These are phyloP conservation scores for Triglochin maritima DNA, from an alignment of 106 monocot genomes.

Conservation along the genomic window DNA sequence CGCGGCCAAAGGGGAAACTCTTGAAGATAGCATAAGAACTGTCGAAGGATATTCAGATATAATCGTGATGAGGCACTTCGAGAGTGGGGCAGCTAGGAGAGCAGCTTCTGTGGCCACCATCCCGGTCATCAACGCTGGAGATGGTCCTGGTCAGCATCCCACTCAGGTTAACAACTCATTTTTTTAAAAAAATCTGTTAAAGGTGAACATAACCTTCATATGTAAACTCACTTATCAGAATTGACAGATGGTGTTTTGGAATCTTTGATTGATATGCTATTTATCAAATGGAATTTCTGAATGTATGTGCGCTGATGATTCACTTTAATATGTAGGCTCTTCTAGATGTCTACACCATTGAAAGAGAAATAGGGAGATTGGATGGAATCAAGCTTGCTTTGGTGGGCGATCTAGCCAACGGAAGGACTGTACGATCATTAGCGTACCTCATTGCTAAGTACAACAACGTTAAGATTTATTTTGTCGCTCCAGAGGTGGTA, in stretches of 20 bases:
- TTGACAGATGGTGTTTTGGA: too few species aligned
- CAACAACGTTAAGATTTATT: slow-evolving; percentile 70
- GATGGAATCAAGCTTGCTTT: slow-evolving; percentile 82
- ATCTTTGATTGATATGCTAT: too few species aligned
- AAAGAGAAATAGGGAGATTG: slow-evolving; percentile 83
- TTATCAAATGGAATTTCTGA: too few species aligned
- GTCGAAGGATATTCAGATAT: slow-evolving; percentile 98
- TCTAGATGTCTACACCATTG: slow-evolving; percentile 92
- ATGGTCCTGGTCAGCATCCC: slow-evolving; percentile 98
- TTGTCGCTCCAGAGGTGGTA: slow-evolving; percentile 91
- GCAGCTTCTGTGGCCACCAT: slow-evolving; percentile 60
- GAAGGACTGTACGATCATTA: slow-evolving; percentile 86
- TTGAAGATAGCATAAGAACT: slow-evolving; percentile 98
- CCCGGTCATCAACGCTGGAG: slow-evolving; percentile 97
- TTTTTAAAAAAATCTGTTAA: too few species aligned
- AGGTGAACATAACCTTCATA: too few species aligned
- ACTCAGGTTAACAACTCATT: slow-evolving; percentile 49
- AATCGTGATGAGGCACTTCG: slow-evolving; percentile 94
- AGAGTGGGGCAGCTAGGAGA: slow-evolving; percentile 82
- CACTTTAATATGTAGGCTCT: slow-evolving; percentile 49
- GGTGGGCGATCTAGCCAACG: slow-evolving; percentile 98
- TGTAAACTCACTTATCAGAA: too few species aligned
- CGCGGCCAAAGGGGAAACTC: slow-evolving; percentile 97
- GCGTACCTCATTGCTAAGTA: slow-evolving; percentile 90
- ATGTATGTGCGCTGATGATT: not conserved